Base-by-base conservation (phyloP, 441 rosid species). In the Gossypium davidsonii region DNA sequence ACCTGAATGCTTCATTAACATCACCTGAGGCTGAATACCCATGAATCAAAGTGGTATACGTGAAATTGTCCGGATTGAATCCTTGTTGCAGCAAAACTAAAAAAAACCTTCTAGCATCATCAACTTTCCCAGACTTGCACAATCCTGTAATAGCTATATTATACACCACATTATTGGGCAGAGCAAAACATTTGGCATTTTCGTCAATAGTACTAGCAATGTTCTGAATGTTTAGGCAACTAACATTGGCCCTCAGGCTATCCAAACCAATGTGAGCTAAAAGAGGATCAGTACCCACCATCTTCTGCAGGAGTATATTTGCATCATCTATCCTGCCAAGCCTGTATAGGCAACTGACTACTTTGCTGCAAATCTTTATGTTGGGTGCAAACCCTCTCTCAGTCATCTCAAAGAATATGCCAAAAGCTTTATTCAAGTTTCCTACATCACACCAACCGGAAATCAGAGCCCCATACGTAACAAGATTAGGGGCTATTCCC, bases 101-200 rank as follows among this genome's bases (percentile, higher is more conserved):
- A 76, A 91, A 85, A 31, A 85, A 71, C 17, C 79, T 87, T 72
- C 77, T 81, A 39, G 94, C 92, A 63, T 84, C 87, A 63, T 79
- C 80, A 76, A 88, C 67, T 79, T 85, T 87, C 57, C 89, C 88
- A 69, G 92, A 87, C 83, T 83, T 89, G 81, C 91, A 89, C 53
- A 91, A 81, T 68, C 92, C 94, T 17, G 87, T 82, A 25, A 91
- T 79, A 48, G 88, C 90, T 76, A 91, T 82, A 76, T 89, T 89
- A 80, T 89, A 87, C 65, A 89, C 83, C 74, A 91, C 83, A 60
- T 77, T 85, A 76, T 77, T 88, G 72, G 90, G 86, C 34, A 81
- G 76, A 81, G 82, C 80, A 72, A 81, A 80, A 57, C 74, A 79
- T 76, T 76, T 79, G 67, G 83, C 81, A 75, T 77, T 82, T 53